Base-by-base conservation (phyloP, 805 yeast genomes). In the Phaffomyces antillensis region DNA sequence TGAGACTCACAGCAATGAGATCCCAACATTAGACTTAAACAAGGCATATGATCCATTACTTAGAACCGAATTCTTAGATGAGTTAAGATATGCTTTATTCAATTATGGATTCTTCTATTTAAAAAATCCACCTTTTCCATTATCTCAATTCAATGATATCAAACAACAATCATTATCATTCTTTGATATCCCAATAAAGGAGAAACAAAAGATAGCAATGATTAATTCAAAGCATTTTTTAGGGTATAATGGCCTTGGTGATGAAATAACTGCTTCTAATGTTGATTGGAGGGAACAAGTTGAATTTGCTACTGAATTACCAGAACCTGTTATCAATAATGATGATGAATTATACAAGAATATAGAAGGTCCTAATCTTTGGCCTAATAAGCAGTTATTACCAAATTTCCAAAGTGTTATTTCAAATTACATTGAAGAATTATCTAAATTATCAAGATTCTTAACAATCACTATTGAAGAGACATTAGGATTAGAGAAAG, bases 201-300 rank as follows among this genome's bases (percentile, higher is more conserved):
- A 62, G 45, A 72, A 72, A 51, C 42, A 55, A 36, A 60, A 55
- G n/a, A 56, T 68, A 41, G 72, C 68, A 18, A 56, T 72, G 76
- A 60, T 68, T 33, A 53, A 70, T 41, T 65, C 69, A 7, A 71
- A 67, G 12, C 76, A 72, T 47, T 72, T 72, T 47, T 54, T 72
- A 36, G 77, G 76, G 1, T 72, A 71, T 50, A 68, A 71, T 37
- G 64, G 70, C 3, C 51, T 72, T 15, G 76, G 73, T 25, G 71
- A 71, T 52, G 76, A 72, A 52, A 68, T 71, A 37, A 72, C 76
- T 0, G 72, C 73, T 2, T 50, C 55, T 24, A 67, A 64, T 26
- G 66, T 71, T 7, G 77, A 72, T 46, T 72, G 77, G 76, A 60
- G 76, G 48, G 77, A 72, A 48, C 77, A 72, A 52, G 68, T 71